Base-by-base conservation (phyloP, 2,329 filamentous ascomycete genomes). In the Alternaria infectoria region DNA sequence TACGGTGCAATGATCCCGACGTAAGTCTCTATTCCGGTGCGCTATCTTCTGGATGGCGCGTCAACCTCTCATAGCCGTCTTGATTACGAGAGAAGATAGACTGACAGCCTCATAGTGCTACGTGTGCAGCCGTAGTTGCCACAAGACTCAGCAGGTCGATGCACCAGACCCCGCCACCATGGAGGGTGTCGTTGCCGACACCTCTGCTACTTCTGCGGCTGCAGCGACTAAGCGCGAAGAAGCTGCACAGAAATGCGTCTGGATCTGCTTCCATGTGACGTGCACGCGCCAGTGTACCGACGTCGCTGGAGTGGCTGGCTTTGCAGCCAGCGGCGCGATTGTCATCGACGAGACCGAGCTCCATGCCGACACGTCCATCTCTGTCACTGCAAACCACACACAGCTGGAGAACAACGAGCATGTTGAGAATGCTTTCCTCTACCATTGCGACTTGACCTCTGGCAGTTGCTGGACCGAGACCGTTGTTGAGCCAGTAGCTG, bases 301-400 rank as follows among this genome's bases (percentile, higher is more conserved):
- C 25, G 13, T 25, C 5, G 19, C 32, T 13, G 10, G 15, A 12
- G 28, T 46, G 12, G 12, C 30, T 17, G 32, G 28, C 8, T n/a
- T 25, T 21, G 44, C 44, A 26, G 40, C 50, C 17, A 30, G 26
- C 23, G 43, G 8, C 17, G 51, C 58, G 30, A 52, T 61, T 21
- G 51, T 61, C 58, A 49, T 61, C 30, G 23, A 50, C n/a, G 51
- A 61, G 51, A 30, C 50, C 6, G 30, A 36, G 17, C 17, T 61
- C 17, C 26, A 56, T 15, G 43, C 28, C n/a, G 40, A 45, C 23
- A 54, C 40, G 15, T 28, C 58, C 9, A 21, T 61, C 51, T 56
- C 44, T 2, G 46, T 61, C 15, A 19, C 10, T 43, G 23, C 52
- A 15, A 43, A 26, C 49, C 49, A 52, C 3, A 19, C 49, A 21